phyloP scores from a whole-genome alignment of 768 basidiomycete genomes.

The Mycena leptocephala region DNA sequence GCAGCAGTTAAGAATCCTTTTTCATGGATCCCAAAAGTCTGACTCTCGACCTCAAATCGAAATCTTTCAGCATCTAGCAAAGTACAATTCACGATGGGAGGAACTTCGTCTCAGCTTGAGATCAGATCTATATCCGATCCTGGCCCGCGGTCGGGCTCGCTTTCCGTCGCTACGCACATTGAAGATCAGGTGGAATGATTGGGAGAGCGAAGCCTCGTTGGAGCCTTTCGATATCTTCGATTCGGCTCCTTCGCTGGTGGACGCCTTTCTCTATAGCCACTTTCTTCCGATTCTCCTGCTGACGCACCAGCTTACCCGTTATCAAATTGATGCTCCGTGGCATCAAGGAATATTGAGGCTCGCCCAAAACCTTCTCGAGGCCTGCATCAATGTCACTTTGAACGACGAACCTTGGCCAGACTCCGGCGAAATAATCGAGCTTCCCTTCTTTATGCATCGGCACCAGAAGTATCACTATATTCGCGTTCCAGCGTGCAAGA shows the following conservation, averaged over 20 bases:
- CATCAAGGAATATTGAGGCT: not conserved
- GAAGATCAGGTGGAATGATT: not conserved
- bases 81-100: not conserved
- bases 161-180: not conserved
- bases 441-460: not conserved
- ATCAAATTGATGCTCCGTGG: not conserved
- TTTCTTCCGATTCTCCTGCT: not conserved
- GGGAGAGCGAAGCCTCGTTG: not conserved
- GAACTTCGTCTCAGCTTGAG: not conserved
- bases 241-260: not conserved
- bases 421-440: not conserved
- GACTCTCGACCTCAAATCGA: not conserved
- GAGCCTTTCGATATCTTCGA: not conserved
- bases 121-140: not conserved
- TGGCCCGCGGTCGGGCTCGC: not conserved
- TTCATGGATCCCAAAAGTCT: not conserved
- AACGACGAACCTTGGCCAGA: not conserved
- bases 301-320: not conserved
- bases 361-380: slow-evolving; percentile 1
- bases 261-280: not conserved
- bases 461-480: not conserved
- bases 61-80: not conserved
- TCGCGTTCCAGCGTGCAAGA: not conserved
- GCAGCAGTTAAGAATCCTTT: not conserved
- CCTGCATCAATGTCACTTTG: not conserved